phyloP scores from a whole-genome alignment of 2,329 filamentous ascomycete genomes.

The Phialemoniopsis sp. region DNA sequence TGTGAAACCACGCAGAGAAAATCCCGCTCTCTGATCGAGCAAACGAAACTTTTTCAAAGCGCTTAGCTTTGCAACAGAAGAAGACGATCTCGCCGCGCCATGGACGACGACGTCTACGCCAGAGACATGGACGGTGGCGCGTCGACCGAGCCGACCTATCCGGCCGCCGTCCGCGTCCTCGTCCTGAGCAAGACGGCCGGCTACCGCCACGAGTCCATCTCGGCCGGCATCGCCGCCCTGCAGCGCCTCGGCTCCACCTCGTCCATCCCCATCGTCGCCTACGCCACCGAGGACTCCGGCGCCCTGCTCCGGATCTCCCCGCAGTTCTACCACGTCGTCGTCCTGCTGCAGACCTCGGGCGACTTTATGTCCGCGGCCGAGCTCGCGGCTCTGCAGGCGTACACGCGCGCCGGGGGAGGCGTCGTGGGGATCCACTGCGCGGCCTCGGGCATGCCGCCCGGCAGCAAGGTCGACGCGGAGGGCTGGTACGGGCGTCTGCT shows the following conservation, averaged over 20 bases:
- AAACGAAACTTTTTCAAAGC: no score
- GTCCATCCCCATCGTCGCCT: conserved; percentile 20
- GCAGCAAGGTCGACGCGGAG: conserved; percentile 7
- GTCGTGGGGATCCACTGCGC: conserved; percentile 36
- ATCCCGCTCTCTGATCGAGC: no score
- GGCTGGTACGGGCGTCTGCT: conserved; percentile 31
- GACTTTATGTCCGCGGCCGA: conserved; percentile 26
- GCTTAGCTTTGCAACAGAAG: no score
- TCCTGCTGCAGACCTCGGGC: conserved; percentile 33
- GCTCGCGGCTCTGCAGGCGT: conserved; percentile 24
- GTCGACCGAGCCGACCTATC: no score
- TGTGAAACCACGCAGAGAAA: no score
- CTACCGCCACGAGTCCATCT: conserved; percentile 34
- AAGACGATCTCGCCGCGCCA: no score
- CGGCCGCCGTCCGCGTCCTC: conserved; percentile 22
- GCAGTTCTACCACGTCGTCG: conserved; percentile 25
- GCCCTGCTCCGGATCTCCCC: conserved; percentile 18
- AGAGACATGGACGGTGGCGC: no score
- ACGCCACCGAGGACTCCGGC: conserved; percentile 29
- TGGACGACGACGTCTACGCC: no score
- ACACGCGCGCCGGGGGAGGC: conserved; percentile 27
- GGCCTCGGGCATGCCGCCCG: conserved; percentile 22
- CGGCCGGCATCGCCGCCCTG: conserved; percentile 25
- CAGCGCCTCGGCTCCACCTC: conserved; percentile 16
- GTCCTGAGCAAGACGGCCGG: conserved; percentile 31